phyloP scores from a whole-genome alignment of 768 basidiomycete species.

The Lyophyllum decastes region DNA sequence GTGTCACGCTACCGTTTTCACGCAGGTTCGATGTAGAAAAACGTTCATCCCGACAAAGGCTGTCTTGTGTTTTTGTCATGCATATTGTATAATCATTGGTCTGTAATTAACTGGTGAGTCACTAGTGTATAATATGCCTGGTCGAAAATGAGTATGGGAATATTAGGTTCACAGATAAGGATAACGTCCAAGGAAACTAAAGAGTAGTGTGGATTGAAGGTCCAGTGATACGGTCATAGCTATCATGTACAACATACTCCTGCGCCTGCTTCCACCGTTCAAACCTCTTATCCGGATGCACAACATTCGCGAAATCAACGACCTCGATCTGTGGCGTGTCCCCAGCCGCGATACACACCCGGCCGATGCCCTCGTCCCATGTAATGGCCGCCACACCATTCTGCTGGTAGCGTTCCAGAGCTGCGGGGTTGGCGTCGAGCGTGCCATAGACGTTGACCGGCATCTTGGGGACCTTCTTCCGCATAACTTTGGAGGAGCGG shows the following conservation, averaged over 20 bases:
- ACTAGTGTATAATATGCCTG: no score
- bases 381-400: conserved; percentile 49
- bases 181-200: background rate
- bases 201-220: background rate
- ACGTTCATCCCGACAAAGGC: background rate
- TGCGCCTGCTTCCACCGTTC: conserved; percentile 31
- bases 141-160: no score
- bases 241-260: conserved; percentile 2
- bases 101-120: background rate
- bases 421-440: conserved; percentile 10
- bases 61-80: background rate
- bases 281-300: conserved; percentile 28
- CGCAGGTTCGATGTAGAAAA: no score
- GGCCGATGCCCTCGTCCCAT: conserved; percentile 69
- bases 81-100: background rate
- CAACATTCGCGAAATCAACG: conserved; percentile 44
- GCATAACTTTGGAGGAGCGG: conserved; percentile 13
- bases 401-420: conserved; percentile 14
- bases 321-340: conserved; percentile 42
- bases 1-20: no score
- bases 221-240: background rate
- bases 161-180: no score
- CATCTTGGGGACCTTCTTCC: conserved; percentile 21
- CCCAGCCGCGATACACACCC: conserved; percentile 53
- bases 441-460: conserved; percentile 16